phyloP scores from a whole-genome alignment of 306 rosid species.

The Acacia confusa region DNA sequence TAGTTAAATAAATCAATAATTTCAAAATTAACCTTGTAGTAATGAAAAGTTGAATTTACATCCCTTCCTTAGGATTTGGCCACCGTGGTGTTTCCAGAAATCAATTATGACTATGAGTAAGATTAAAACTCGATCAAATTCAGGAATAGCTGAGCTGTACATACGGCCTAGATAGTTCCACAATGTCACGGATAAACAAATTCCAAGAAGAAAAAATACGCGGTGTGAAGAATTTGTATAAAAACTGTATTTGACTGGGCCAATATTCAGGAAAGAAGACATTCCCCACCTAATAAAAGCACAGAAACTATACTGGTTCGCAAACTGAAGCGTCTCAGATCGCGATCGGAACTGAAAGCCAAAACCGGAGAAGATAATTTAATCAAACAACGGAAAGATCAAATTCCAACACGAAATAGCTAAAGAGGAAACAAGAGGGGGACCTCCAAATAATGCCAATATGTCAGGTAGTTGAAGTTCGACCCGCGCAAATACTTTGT shows the following conservation, averaged over 20 bases:
- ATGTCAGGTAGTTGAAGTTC: conserved; percentile 38
- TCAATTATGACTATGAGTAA: conserved; percentile 7
- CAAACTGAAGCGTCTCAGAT: conserved; percentile 33
- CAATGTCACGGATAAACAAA: conserved; percentile 11
- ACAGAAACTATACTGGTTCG: conserved; percentile 5
- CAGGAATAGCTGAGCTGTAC: conserved; percentile 19
- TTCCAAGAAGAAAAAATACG: background rate
- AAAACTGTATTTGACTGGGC: conserved; percentile 3
- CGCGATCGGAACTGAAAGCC: conserved; percentile 49
- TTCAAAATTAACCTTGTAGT: conserved; percentile 16
- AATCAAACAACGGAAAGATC: background rate
- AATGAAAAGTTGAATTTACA: conserved; percentile 25
- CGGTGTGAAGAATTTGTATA: conserved; percentile 14
- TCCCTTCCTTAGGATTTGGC: background rate
- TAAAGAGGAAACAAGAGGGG: background rate
- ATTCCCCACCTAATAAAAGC: conserved; percentile 31
- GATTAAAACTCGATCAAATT: conserved; percentile 28
- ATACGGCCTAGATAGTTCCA: background rate
- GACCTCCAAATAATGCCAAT: conserved; percentile 45
- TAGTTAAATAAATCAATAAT: conserved; percentile 14
- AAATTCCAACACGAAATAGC: background rate
- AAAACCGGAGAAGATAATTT: background rate
- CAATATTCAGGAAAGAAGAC: background rate
- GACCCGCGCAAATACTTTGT: conserved; percentile 22
- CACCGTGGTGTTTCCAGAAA: background rate